Percentiles rank a stretch among this genome's conserved stretches.
Evolutionary conservation across 306 rosid species (phyloP).

Genomic region (Fragaria nilgerrensis): DNA sequence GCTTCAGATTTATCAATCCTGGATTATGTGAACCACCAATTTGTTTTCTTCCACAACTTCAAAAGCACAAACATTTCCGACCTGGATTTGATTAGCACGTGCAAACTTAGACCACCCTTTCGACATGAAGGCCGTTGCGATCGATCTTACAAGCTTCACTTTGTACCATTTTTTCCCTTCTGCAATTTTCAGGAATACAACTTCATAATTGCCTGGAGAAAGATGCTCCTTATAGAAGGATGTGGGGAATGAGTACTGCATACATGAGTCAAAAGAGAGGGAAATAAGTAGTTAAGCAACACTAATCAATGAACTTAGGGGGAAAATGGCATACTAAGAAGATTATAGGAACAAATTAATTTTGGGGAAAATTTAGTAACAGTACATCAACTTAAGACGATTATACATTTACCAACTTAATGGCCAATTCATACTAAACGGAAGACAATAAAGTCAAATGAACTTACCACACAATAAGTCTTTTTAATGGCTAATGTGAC

Average conservation of each 20-base stretch:
- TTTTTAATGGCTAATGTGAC: neutral
- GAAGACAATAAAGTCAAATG: neutral
- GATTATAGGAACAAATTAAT: neutral
- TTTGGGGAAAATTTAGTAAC: too few relatives aligned
- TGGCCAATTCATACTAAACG: neutral
- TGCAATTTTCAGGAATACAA: neutral
- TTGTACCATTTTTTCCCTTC: neutral
- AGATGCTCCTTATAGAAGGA: neutral
- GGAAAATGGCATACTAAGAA: too few relatives aligned
- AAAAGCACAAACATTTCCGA: neutral
- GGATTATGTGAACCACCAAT: neutral
- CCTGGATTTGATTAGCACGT: neutral
- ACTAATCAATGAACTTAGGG: neutral
- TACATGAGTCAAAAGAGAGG: neutral
- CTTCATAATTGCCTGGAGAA: too few relatives aligned
- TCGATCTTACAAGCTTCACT: neutral
- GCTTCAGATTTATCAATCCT: neutral
- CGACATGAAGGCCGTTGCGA: neutral
- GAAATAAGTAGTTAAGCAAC: neutral
- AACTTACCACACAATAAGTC: neutral
- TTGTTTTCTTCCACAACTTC: neutral
- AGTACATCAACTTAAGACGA: too few relatives aligned
- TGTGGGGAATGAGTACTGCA: constrained; percentile 7
- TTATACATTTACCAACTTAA: too few relatives aligned
- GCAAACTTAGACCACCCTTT: neutral